These are phyloP conservation scores for Apiotrichum porosum DNA, from an alignment of 1,284 basidiomycete species.

Conservation along the genomic window DNA sequence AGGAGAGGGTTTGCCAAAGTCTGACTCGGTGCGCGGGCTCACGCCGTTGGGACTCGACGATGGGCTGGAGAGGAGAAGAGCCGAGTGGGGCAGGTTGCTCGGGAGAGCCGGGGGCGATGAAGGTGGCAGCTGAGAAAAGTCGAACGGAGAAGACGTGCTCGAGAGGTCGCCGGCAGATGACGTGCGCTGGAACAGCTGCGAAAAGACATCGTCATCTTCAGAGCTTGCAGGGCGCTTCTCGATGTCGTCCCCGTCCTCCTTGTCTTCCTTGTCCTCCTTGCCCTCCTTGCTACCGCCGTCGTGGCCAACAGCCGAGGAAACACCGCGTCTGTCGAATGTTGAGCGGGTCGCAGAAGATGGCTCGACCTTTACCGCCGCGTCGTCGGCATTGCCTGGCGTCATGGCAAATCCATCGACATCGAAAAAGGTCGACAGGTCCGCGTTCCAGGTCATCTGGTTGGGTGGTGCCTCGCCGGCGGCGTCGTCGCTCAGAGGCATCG, in stretches of 20 bases:
- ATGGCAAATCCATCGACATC: constrained; percentile 37
- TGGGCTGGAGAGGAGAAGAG: constrained; percentile 29
- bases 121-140: constrained; percentile 41
- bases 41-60: constrained; percentile 6
- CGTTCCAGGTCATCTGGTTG: constrained; percentile 16
- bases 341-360: not conserved
- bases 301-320: constrained; percentile 5
- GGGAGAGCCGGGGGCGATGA: constrained; percentile 33
- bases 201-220: constrained; percentile 33
- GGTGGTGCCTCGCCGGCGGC: constrained; percentile 1
- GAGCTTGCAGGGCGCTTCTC: not conserved
- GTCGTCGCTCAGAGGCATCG: constrained; percentile 44
- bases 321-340: constrained; percentile 3
- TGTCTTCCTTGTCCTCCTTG: not conserved
- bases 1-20: constrained; percentile 4
- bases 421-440: constrained; percentile 40
- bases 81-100: constrained; percentile 29
- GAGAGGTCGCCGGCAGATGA: constrained; percentile 19
- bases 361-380: not conserved
- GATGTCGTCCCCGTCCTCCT: not conserved
- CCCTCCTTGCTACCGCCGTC: not conserved
- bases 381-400: constrained; percentile 3
- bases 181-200: constrained; percentile 37
- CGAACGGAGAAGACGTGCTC: constrained; percentile 26
- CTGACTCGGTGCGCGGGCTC: constrained; percentile 5